These are phyloP conservation scores for Ascoidea rubescens DNA, from an alignment of 805 yeast species.

Conservation along the genomic window DNA sequence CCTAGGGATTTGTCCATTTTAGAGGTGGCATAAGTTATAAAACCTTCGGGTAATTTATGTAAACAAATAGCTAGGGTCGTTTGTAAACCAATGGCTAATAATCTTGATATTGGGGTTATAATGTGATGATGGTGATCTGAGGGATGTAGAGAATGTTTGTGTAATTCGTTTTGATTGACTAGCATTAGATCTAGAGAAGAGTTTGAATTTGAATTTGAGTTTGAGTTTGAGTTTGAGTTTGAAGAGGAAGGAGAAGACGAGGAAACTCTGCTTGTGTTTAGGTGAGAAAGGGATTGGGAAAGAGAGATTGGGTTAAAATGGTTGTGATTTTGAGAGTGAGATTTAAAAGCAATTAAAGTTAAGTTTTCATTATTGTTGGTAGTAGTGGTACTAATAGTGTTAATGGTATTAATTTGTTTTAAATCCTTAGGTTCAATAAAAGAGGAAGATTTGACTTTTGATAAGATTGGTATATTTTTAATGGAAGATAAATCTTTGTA, in stretches of 20 bases:
- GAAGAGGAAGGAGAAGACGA: background rate
- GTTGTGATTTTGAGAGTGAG: too few species aligned
- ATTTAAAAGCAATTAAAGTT: too few species aligned
- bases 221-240: constrained; percentile 1
- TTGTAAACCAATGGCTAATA: constrained; percentile 82
- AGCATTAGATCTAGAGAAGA: constrained; percentile 7
- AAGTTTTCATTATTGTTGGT: too few species aligned
- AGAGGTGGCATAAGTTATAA: constrained; percentile 71
- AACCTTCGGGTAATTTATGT: constrained; percentile 93
- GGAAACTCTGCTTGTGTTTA: background rate
- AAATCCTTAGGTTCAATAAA: background rate
- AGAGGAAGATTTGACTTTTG: background rate
- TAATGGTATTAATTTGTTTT: too few species aligned
- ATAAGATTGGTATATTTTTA: background rate
- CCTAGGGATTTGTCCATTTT: constrained; percentile 54
- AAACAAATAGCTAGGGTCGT: constrained; percentile 77
- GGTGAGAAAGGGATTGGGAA: background rate
- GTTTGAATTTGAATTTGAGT: background rate
- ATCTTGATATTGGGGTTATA: constrained; percentile 59
- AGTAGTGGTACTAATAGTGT: too few species aligned
- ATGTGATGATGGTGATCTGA: constrained; percentile 68
- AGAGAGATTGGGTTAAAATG: too few species aligned
- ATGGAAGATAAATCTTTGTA: constrained; percentile 6
- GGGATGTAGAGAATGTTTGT: constrained; percentile 18
- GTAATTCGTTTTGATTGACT: constrained; percentile 9